Conservation (phyloP, 106 monocot species). For the Cymbidium sinense region DNA sequence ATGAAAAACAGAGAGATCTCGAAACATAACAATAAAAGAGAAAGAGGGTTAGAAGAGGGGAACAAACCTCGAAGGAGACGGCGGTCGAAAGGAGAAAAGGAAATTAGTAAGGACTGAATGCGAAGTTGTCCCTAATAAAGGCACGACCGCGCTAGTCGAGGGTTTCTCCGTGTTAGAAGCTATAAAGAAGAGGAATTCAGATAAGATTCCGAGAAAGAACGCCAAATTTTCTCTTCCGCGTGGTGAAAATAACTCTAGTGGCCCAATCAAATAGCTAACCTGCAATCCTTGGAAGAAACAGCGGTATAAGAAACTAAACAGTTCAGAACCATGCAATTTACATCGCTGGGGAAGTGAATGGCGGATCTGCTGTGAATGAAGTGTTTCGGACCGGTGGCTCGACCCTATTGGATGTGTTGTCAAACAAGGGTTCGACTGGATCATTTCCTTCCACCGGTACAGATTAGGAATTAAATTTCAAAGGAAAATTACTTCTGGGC, state of each 20-base stretch:
- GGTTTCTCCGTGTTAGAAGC: conserved; percentile 1
- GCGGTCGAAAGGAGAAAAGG: not conserved
- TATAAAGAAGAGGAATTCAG: not conserved
- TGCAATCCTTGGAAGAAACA: too few species aligned
- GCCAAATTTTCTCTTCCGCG: not conserved
- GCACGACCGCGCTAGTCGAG: not conserved
- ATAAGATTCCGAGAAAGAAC: not conserved
- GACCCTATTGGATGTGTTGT: too few species aligned
- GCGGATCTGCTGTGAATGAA: too few species aligned
- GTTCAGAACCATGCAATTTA: too few species aligned
- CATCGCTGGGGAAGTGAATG: too few species aligned
- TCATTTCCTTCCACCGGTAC: too few species aligned
- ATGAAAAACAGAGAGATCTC: not conserved
- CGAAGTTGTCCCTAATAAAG: not conserved
- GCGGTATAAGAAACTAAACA: too few species aligned
- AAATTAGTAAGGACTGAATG: not conserved
- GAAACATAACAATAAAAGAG: not conserved
- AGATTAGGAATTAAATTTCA: too few species aligned
- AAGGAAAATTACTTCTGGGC: too few species aligned
- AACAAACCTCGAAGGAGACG: not conserved
- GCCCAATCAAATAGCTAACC: too few species aligned
- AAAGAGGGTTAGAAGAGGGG: not conserved
- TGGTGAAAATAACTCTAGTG: not conserved
- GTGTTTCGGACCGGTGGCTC: too few species aligned
- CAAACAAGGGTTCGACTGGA: too few species aligned